Base-by-base conservation (phyloP, 139 green algal species). In the Closterium sp. region DNA sequence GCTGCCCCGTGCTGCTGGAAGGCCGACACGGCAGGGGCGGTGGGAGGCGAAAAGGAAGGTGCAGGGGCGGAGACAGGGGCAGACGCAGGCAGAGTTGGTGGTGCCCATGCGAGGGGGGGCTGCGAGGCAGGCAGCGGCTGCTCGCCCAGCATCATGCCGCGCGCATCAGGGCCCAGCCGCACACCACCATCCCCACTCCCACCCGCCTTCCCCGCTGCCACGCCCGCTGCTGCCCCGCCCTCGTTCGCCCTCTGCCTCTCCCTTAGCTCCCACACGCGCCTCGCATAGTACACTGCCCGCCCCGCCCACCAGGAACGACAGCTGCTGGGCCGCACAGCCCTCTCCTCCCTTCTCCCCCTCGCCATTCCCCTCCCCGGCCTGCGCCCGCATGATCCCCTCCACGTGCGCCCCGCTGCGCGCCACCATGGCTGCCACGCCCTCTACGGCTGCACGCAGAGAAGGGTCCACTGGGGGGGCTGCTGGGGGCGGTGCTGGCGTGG, bases 381-480 rank as follows among this genome's bases (percentile, higher is more conserved):
- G 93, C 3, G 10, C 16, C 88, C 30, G 89, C 83, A 91, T 23
- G 12, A 88, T n/a, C 85, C 10, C 32, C 83, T 32, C 86, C 88
- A 89, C 31, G 19, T 93, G 34, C 86, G 92, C n/a, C 33, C 90
- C 90, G 21, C 28, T 21, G 31, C 43, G 35, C 34, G 90, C 90
- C 64, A 93, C 87, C 91, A 93, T 88, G n/a, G 90, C 83, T 16
- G 90, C 90, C 81, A 93, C 23, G 35, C 88, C 88, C 66, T 91
- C 64, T 16, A 89, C 33, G 21, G 88, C 88, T 12, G 88, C 33
- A 32, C 8, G 21, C 33, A 91, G 55, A 2, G 25, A 12, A 9
- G 2, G 12, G n/a, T 87, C 55, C 10, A 34, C 19, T 0, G 87
- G 87, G 8, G 87, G 36, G 7, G 87, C 7, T 2, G 34, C 33